Evolutionary conservation across 2,329 filamentous ascomycete species (phyloP).

Genomic region (Arthroderma uncinatum): DNA sequence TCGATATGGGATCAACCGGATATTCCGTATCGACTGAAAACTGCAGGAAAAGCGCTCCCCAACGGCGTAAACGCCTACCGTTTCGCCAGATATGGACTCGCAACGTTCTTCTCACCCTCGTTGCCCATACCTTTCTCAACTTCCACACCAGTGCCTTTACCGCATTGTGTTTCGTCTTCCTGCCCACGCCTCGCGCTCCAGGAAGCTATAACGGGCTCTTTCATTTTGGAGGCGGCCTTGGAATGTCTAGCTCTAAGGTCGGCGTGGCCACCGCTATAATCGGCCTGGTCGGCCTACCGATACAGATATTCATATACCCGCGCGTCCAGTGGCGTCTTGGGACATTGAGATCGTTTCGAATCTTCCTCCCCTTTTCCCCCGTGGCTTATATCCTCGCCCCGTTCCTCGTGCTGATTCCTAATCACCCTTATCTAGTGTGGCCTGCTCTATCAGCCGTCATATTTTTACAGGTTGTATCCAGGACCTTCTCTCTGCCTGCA

Average conservation of each 20-base stretch:
- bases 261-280: conserved; percentile 70
- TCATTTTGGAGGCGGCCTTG: conserved; percentile 62
- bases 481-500: conserved; percentile 56
- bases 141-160: conserved; percentile 68
- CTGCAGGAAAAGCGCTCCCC: conserved; percentile 16
- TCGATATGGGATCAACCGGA: conserved; percentile 25
- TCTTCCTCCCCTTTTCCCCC: conserved; percentile 60
- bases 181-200: conserved; percentile 56
- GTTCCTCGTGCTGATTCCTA: conserved; percentile 58
- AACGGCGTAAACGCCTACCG: conserved; percentile 32
- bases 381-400: conserved; percentile 58
- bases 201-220: conserved; percentile 33
- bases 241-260: conserved; percentile 58
- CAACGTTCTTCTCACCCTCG: conserved; percentile 47
- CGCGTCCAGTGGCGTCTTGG: conserved; percentile 54
- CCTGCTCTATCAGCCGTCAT: conserved; percentile 52
- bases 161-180: conserved; percentile 63
- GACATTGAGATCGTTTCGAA: conserved; percentile 55
- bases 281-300: conserved; percentile 60
- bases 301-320: conserved; percentile 64
- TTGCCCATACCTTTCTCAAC: conserved; percentile 57
- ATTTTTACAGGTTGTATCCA: conserved; percentile 57
- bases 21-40: conserved; percentile 9
- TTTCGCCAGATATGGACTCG: conserved; percentile 43
- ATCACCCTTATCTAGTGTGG: conserved; percentile 48